These are phyloP conservation scores for Irpex lacteus DNA, from an alignment of 1,284 basidiomycete genomes.

Conservation along the genomic window DNA sequence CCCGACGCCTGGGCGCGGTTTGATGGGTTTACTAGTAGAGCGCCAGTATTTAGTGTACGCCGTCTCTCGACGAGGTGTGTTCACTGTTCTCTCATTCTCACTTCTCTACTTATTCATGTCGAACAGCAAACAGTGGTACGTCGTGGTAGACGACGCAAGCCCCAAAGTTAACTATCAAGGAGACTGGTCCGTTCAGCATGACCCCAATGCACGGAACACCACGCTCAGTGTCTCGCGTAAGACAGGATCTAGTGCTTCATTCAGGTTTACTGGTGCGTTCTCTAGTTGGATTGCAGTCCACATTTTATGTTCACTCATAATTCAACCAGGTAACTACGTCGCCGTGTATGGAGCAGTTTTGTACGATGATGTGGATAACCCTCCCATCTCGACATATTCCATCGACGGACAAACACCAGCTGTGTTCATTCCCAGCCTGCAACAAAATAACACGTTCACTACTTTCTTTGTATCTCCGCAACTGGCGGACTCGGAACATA, in stretches of 20 bases:
- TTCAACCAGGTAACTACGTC: constrained; percentile 17
- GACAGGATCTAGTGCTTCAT: constrained; percentile 7
- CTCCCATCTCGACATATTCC: constrained; percentile 16
- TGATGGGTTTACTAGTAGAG: background rate
- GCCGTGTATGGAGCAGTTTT: constrained; percentile 19
- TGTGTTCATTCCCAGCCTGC: constrained; percentile 12
- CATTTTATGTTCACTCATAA: background rate
- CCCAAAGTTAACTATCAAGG: constrained; percentile 7
- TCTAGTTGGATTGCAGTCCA: background rate
- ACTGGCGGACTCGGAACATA: constrained; percentile 16
- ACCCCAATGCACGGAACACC: constrained; percentile 6
- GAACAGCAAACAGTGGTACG: background rate
- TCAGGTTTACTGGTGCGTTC: constrained; percentile 11
- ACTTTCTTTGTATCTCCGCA: constrained; percentile 18
- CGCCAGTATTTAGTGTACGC: background rate
- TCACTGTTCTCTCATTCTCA: background rate
- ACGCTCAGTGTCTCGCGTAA: constrained; percentile 6
- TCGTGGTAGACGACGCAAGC: constrained; percentile 15
- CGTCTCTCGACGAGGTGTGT: background rate
- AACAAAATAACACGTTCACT: constrained; percentile 11
- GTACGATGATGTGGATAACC: constrained; percentile 9
- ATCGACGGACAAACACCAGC: constrained; percentile 20
- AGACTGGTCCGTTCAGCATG: constrained; percentile 2
- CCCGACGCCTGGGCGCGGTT: background rate
- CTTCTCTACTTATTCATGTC: background rate